A percentile compares a stretch with the other conserved stretches of the same genome.
Evolutionary conservation across 2,329 filamentous ascomycete genomes (phyloP).

Genomic region (Dactylellina parvicollis): DNA sequence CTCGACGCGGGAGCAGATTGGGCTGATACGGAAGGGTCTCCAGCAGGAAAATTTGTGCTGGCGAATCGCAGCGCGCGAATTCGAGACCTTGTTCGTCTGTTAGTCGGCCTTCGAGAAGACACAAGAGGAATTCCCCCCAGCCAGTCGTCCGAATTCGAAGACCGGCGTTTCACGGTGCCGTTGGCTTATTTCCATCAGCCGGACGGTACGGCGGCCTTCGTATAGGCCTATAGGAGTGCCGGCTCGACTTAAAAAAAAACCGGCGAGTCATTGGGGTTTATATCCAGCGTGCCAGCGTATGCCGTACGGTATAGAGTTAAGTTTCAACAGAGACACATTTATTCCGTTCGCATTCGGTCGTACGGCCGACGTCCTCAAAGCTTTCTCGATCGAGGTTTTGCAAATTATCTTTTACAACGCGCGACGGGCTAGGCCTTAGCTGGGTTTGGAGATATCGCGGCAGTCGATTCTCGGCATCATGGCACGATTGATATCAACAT

Average conservation of each 20-base stretch:
- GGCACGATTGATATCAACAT: too few relatives aligned
- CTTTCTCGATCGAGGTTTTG: too few relatives aligned
- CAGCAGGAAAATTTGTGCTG: slow-evolving; percentile 47
- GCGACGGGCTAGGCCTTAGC: too few relatives aligned
- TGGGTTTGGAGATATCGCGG: too few relatives aligned
- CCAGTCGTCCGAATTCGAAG: slow-evolving; percentile 25
- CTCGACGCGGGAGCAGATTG: too few relatives aligned
- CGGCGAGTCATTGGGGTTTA: neutral
- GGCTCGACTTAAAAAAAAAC: neutral
- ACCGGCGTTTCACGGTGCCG: neutral
- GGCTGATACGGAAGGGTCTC: slow-evolving; percentile 36
- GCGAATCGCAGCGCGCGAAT: slow-evolving; percentile 41
- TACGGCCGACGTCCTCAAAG: neutral
- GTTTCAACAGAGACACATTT: neutral
- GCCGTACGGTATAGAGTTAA: neutral
- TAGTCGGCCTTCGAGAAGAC: slow-evolving; percentile 22
- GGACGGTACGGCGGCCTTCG: neutral
- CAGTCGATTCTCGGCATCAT: too few relatives aligned
- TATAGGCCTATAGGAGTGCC: neutral
- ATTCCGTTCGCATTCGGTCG: neutral
- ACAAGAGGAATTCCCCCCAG: slow-evolving; percentile 29
- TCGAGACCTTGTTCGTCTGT: too few relatives aligned
- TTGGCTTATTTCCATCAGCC: neutral
- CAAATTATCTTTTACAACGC: too few relatives aligned
- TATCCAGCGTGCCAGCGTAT: neutral